Percentiles rank a stretch among this genome's conserved stretches.
Evolutionary conservation across 139 green algal species (phyloP).

Genomic region (Eudorina sp.): DNA sequence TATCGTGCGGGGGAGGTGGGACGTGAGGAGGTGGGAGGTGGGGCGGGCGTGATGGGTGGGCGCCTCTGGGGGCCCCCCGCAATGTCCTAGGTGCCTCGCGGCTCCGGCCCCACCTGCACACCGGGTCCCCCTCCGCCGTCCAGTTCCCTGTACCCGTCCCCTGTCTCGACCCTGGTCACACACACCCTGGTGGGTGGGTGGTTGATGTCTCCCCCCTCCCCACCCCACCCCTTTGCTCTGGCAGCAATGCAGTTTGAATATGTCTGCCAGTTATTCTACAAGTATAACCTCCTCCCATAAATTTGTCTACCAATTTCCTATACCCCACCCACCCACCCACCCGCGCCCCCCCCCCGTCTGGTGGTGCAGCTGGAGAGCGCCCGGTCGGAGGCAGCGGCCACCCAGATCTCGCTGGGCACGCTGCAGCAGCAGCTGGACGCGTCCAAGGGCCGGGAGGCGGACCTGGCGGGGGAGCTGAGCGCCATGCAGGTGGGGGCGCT

Average conservation of each 20-base stretch:
- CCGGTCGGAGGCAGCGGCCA: slow-evolving; percentile 16
- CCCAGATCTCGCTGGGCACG: not conserved
- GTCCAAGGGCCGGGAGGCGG: not conserved
- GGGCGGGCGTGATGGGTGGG: no score
- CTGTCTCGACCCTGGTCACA: no score
- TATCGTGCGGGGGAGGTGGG: no score
- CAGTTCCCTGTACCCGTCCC: no score
- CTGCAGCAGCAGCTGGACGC: slow-evolving; percentile 40
- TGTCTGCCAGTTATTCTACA: not conserved
- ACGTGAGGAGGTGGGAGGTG: no score
- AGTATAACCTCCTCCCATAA: no score
- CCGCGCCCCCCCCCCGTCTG: not conserved
- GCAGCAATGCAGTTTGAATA: no score
- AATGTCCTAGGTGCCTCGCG: no score
- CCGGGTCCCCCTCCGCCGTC: no score
- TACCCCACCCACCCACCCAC: not conserved
- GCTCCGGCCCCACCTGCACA: no score
- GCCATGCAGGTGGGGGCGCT: slow-evolving; percentile 37
- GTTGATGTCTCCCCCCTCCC: not conserved
- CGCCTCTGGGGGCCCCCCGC: no score
- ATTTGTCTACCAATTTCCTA: no score
- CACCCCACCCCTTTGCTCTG: not conserved
- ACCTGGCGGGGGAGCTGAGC: slow-evolving; percentile 12
- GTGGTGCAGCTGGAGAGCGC: slow-evolving; percentile 1
- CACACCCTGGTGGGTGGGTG: not conserved